These are phyloP conservation scores for Eucalyptus albens DNA, from an alignment of 345 rosid species.

Conservation along the genomic window DNA sequence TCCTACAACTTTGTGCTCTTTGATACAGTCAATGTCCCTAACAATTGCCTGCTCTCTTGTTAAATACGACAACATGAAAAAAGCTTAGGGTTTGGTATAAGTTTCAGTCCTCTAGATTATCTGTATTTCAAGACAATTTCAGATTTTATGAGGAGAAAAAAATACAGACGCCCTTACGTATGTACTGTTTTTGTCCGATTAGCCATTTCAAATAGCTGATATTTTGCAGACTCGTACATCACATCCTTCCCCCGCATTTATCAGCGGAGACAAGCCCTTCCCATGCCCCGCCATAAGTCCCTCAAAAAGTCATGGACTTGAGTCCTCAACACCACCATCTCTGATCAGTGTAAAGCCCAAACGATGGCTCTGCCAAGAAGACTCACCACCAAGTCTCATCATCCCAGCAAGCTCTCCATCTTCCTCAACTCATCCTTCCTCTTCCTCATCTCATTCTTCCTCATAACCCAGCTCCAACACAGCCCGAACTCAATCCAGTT, in stretches of 20 bases:
- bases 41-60: background rate
- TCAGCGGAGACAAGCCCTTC: background rate
- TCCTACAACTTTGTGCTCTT: background rate
- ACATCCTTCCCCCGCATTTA: background rate
- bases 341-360: background rate
- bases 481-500: background rate
- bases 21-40: background rate
- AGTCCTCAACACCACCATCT: background rate
- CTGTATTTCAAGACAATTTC: background rate
- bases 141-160: background rate
- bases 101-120: background rate
- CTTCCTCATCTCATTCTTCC: slow-evolving; percentile 20
- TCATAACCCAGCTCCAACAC: slow-evolving; percentile 2
- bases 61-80: background rate
- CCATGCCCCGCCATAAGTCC: background rate
- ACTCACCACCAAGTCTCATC: slow-evolving; percentile 6
- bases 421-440: slow-evolving; percentile 46
- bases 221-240: background rate
- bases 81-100: background rate
- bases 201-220: background rate
- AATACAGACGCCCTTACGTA: background rate
- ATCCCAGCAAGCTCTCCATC: background rate
- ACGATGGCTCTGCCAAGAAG: background rate
- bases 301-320: slow-evolving; percentile 1
- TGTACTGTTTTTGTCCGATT: background rate